A percentile compares a stretch with the other conserved stretches of the same genome.
Conservation (phyloP, 306 rosid genomes). For the Medicago ruthenica region DNA sequence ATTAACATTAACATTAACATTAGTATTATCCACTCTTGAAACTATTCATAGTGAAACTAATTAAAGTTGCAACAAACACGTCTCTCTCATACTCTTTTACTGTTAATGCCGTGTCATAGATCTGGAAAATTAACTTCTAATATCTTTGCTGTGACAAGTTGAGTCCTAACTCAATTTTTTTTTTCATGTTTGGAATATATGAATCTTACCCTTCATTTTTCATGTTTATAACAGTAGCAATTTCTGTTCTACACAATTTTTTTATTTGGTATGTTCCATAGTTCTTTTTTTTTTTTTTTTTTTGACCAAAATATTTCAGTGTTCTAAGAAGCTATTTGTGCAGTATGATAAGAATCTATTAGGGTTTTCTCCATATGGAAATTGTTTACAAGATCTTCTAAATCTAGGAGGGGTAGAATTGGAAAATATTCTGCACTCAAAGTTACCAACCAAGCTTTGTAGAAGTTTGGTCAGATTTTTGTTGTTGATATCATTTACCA, state of each 20-base stretch:
- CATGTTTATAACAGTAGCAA: too few relatives aligned
- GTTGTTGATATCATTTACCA: constrained; percentile 4
- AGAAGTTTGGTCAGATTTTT: constrained; percentile 13
- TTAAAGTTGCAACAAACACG: constrained; percentile 18
- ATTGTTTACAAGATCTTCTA: constrained; percentile 24
- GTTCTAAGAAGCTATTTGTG: neutral
- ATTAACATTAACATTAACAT: neutral
- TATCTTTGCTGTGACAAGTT: neutral
- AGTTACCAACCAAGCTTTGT: constrained; percentile 9
- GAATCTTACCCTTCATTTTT: too few relatives aligned
- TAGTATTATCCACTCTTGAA: neutral
- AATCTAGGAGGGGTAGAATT: neutral
- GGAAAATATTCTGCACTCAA: neutral
- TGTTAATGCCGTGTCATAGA: constrained; percentile 28
- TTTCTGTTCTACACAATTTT: neutral
- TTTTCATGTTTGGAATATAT: too few relatives aligned
- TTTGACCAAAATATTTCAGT: neutral
- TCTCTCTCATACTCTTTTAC: constrained; percentile 6
- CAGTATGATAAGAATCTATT: neutral
- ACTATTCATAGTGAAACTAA: neutral
- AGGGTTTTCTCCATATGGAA: neutral
- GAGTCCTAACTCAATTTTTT: neutral
- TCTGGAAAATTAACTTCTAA: constrained; percentile 20
- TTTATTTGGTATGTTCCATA: neutral
- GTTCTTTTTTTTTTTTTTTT: too few relatives aligned